Conservation (phyloP, 1,284 basidiomycete genomes). For the Trichosporon ovoides region DNA sequence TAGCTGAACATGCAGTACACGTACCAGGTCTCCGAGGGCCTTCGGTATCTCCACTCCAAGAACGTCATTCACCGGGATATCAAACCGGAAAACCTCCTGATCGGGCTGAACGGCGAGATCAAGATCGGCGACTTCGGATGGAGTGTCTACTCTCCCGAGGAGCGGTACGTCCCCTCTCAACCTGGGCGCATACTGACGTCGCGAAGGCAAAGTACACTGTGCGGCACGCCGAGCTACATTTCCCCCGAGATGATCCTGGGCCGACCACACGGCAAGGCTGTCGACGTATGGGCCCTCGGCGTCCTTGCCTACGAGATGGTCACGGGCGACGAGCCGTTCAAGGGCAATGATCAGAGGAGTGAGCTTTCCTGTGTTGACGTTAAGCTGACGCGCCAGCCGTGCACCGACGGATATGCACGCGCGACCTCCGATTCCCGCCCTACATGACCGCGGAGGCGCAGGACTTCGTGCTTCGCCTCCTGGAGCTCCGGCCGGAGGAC, state of each 20-base stretch:
- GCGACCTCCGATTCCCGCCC: slow-evolving; percentile 71
- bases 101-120: slow-evolving; percentile 84
- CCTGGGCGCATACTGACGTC: neutral
- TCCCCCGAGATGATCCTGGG: slow-evolving; percentile 97
- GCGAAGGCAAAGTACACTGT: slow-evolving; percentile 66
- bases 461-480: slow-evolving; percentile 65
- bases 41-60: slow-evolving; percentile 85
- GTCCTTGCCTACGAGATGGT: slow-evolving; percentile 93
- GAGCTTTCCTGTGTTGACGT: neutral
- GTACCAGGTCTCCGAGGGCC: slow-evolving; percentile 92
- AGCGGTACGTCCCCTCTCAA: slow-evolving; percentile 48
- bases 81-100: slow-evolving; percentile 93
- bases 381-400: slow-evolving; percentile 23
- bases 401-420: slow-evolving; percentile 37
- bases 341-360: slow-evolving; percentile 51
- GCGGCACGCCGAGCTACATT: slow-evolving; percentile 89
- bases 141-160: slow-evolving; percentile 84
- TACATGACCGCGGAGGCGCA: slow-evolving; percentile 58
- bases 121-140: slow-evolving; percentile 99
- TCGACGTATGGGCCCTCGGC: slow-evolving; percentile 63
- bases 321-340: slow-evolving; percentile 86
- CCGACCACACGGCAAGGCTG: slow-evolving; percentile 33
- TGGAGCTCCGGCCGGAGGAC: slow-evolving; percentile 72
- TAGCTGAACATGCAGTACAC: slow-evolving; percentile 62
- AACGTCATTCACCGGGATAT: slow-evolving; percentile 98